Percentiles rank a stretch among this genome's conserved stretches.
phyloP scores from a whole-genome alignment of 331 rosid species.

The Pyracantha coccinea region DNA sequence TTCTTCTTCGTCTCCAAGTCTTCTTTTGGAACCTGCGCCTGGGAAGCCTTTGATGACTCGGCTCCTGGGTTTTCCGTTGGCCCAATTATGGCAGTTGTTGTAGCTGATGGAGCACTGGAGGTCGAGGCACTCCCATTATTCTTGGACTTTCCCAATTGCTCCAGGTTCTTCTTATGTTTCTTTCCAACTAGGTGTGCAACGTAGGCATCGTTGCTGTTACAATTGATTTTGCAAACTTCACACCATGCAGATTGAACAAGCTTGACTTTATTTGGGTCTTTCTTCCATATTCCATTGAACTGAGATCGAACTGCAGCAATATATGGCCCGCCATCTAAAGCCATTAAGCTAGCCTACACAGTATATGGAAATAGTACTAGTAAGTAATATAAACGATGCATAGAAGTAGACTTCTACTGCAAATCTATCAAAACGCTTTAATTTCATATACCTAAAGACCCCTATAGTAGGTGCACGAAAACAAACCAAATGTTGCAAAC shows the following conservation, averaged over 20 bases:
- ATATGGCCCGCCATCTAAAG: constrained; percentile 28
- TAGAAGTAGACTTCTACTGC: too few relatives aligned
- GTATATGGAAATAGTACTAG: not conserved
- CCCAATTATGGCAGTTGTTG: constrained; percentile 27
- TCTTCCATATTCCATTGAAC: constrained; percentile 24
- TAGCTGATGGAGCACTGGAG: constrained; percentile 2
- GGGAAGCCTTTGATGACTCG: not conserved
- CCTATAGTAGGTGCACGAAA: not conserved
- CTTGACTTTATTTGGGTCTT: constrained; percentile 38
- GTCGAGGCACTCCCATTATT: not conserved
- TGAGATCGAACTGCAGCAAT: constrained; percentile 37
- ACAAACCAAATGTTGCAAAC: not conserved
- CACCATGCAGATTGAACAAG: constrained; percentile 55
- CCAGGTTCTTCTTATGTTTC: constrained; percentile 55
- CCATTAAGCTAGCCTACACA: constrained; percentile 39
- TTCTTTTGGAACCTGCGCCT: constrained; percentile 7
- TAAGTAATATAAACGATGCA: not conserved
- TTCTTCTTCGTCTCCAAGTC: constrained; percentile 48
- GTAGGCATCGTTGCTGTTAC: constrained; percentile 55
- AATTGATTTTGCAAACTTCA: constrained; percentile 57
- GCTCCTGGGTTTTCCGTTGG: constrained; percentile 38
- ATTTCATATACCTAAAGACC: not conserved
- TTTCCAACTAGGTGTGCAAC: constrained; percentile 48
- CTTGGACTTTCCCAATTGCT: constrained; percentile 24
- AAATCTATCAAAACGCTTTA: not conserved